phyloP scores from a whole-genome alignment of 2,329 filamentous ascomycete genomes.

The Pestalotiopsis sp. region DNA sequence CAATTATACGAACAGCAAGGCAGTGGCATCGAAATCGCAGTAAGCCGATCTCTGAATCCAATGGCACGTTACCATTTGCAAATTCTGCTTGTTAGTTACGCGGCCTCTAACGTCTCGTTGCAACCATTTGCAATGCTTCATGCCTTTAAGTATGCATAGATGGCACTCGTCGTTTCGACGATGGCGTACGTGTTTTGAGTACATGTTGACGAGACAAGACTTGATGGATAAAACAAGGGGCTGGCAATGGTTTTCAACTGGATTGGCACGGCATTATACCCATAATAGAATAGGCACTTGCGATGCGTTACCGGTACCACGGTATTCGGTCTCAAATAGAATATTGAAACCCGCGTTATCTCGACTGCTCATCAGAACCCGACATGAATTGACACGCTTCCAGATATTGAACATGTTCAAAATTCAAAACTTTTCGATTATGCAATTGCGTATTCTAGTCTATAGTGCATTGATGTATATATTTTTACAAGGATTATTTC shows the following conservation, averaged over 20 bases:
- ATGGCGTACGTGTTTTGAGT: neutral
- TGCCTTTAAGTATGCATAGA: neutral
- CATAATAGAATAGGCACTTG: slow-evolving; percentile 3
- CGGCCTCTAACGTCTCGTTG: neutral
- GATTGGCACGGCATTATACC: slow-evolving; percentile 7
- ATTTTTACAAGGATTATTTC: neutral
- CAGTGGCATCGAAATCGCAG: neutral
- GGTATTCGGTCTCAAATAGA: neutral
- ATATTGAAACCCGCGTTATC: neutral
- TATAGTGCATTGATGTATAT: neutral
- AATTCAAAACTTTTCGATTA: neutral
- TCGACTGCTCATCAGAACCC: neutral
- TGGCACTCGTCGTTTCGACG: neutral
- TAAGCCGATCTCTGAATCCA: neutral
- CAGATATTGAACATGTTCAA: neutral
- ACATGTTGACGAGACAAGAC: neutral
- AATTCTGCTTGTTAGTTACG: neutral
- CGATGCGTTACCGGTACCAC: neutral
- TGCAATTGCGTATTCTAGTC: neutral
- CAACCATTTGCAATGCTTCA: neutral
- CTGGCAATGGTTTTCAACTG: neutral
- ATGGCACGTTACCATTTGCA: neutral
- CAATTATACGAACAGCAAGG: neutral
- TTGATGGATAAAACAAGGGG: neutral
- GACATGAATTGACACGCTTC: neutral